phyloP scores from a whole-genome alignment of 129 eudicot genomes.

The Arctium minus region DNA sequence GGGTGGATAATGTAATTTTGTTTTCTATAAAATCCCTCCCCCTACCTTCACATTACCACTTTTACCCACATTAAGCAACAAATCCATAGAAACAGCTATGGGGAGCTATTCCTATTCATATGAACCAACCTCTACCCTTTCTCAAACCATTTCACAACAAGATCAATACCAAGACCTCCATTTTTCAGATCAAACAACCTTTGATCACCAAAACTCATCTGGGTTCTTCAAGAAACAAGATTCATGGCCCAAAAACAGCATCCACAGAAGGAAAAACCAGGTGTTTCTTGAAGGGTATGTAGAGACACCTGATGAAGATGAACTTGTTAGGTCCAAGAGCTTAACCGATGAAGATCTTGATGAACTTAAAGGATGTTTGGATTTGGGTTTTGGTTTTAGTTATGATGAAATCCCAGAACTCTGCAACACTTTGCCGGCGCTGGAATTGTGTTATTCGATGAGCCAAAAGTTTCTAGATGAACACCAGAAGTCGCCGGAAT shows the following conservation, averaged over 20 bases:
- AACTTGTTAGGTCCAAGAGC: slow-evolving; percentile 49
- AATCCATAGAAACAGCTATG: slow-evolving; percentile 8
- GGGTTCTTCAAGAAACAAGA: slow-evolving; percentile 24
- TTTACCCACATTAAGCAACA: slow-evolving; percentile 9
- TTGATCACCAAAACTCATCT: slow-evolving; percentile 12
- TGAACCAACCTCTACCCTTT: slow-evolving; percentile 9
- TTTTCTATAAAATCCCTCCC: slow-evolving; percentile 13
- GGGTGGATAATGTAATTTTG: slow-evolving; percentile 2
- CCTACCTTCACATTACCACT: slow-evolving; percentile 12
- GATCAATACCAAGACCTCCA: slow-evolving; percentile 15
- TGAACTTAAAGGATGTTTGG: slow-evolving; percentile 65
- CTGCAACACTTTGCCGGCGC: slow-evolving; percentile 63
- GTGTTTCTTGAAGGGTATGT: slow-evolving; percentile 56
- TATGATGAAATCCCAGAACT: slow-evolving; percentile 64
- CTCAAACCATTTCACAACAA: slow-evolving; percentile 15
- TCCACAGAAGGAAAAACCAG: slow-evolving; percentile 24
- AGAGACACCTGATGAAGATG: slow-evolving; percentile 43
- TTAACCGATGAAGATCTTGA: slow-evolving; percentile 62
- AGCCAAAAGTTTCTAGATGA: slow-evolving; percentile 61
- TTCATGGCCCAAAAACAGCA: slow-evolving; percentile 26
- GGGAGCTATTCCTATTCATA: slow-evolving; percentile 32
- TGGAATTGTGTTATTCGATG: slow-evolving; percentile 70
- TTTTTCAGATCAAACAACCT: slow-evolving; percentile 1
- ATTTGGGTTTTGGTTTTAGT: slow-evolving; percentile 65
- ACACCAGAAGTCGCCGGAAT: slow-evolving; percentile 39